Conservation (phyloP, 352 stramenopile species). For the Pythium biforme region DNA sequence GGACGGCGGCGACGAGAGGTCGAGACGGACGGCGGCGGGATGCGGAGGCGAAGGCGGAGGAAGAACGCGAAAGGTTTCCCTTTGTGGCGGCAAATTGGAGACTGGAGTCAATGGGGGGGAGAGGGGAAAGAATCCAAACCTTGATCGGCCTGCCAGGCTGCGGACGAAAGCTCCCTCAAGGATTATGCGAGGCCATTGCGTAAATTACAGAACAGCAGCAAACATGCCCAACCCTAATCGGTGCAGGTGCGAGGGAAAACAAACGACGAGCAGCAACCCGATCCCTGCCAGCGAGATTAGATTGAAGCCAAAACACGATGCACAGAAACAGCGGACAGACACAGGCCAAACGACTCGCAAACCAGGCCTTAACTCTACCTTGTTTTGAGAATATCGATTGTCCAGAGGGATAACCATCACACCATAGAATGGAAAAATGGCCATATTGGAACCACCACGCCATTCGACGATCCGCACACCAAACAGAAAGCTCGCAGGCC, state of each 20-base stretch:
- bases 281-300: not conserved
- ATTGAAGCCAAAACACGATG: not conserved
- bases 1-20: too few species aligned
- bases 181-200: not conserved
- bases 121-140: not conserved
- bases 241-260: conserved; percentile 12
- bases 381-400: not conserved
- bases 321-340: too few species aligned
- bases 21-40: not conserved
- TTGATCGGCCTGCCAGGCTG: too few species aligned
- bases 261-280: conserved; percentile 4
- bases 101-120: not conserved
- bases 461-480: not conserved
- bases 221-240: conserved; percentile 9
- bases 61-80: conserved; percentile 6
- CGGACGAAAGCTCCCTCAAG: not conserved
- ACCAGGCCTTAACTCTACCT: not conserved
- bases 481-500: not conserved
- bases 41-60: not conserved
- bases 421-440: conserved; percentile 3
- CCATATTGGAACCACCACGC: not conserved
- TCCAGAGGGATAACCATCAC: not conserved
- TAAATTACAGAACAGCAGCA: conserved; percentile 6
- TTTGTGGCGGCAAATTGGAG: conserved; percentile 11
- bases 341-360: not conserved